phyloP scores from a whole-genome alignment of 1,284 basidiomycete genomes.

The Boletus holoroseus region DNA sequence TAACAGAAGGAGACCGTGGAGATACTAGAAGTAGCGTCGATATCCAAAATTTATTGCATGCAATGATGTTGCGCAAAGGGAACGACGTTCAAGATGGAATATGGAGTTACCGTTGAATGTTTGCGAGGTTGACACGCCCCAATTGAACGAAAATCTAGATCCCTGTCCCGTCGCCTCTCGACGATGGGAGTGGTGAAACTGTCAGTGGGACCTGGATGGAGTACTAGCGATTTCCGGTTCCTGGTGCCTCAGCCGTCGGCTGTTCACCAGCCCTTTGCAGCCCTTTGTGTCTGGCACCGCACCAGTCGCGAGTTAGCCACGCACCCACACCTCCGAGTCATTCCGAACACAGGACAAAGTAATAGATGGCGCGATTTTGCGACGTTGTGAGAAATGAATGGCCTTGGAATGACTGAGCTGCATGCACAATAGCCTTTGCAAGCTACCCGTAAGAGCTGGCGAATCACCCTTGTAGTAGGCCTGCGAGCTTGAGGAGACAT shows the following conservation, averaged over 20 bases:
- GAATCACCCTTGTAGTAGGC: constrained; percentile 4
- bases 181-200: too few species aligned
- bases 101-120: neutral
- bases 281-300: neutral
- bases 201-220: too few species aligned
- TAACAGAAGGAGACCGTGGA: constrained; percentile 9
- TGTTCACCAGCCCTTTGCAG: constrained; percentile 15
- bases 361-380: neutral
- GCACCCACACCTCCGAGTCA: constrained; percentile 6
- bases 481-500: neutral
- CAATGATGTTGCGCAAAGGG: neutral
- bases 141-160: neutral
- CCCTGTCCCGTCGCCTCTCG: neutral
- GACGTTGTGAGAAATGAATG: neutral
- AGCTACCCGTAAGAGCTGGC: neutral
- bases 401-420: neutral
- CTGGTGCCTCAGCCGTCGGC: constrained; percentile 25
- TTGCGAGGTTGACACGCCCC: neutral
- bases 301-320: constrained; percentile 14
- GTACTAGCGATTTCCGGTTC: constrained; percentile 7
- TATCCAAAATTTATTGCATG: constrained; percentile 1
- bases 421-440: neutral
- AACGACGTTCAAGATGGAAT: neutral
- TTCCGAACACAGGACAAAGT: constrained; percentile 4
- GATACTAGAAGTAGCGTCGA: constrained; percentile 1